phyloP scores from a whole-genome alignment of 345 rosid genomes.

The Reutealis trisperma region DNA sequence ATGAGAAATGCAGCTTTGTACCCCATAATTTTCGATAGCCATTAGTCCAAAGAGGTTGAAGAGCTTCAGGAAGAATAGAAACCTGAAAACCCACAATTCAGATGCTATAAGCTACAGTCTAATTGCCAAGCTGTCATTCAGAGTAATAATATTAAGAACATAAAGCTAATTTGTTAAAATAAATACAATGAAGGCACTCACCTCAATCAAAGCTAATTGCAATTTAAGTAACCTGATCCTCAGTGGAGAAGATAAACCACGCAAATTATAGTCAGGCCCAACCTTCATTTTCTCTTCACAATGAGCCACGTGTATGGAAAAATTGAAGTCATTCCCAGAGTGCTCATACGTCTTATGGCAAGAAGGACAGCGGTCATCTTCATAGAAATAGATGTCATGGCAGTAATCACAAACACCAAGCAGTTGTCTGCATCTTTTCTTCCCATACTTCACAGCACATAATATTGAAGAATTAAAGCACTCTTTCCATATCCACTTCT shows the following conservation, averaged over 20 bases:
- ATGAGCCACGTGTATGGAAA: conserved; percentile 50
- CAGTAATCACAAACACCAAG: conserved; percentile 57
- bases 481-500: conserved; percentile 81
- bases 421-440: conserved; percentile 51
- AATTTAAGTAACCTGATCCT: conserved; percentile 64
- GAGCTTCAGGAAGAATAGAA: conserved; percentile 68
- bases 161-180: neutral
- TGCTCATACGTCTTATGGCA: conserved; percentile 47
- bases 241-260: conserved; percentile 45
- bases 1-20: conserved; percentile 55
- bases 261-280: conserved; percentile 20
- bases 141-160: neutral
- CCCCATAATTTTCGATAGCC: conserved; percentile 62
- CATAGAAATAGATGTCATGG: conserved; percentile 44
- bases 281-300: conserved; percentile 32
- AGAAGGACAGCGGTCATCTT: conserved; percentile 46
- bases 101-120: neutral
- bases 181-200: conserved; percentile 26
- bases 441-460: conserved; percentile 58
- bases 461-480: conserved; percentile 41
- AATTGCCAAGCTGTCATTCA: neutral
- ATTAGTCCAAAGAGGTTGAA: conserved; percentile 65
- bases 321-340: conserved; percentile 31
- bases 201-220: conserved; percentile 70
- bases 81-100: conserved; percentile 46